phyloP scores from a whole-genome alignment of 306 rosid genomes.

The Cucumis sativus region Cucumber_9930_V3 NC_026655.2:5171501-5172000 shows the following conservation, averaged over 20 bases:
- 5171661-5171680: background rate
- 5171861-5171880: background rate
- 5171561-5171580: background rate
- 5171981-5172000: background rate
- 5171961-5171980: background rate
- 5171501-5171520: background rate
- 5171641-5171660: background rate
- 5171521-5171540: background rate
- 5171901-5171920: background rate
- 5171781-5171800: constrained; percentile 9
- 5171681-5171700: background rate
- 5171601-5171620: constrained; percentile 3
- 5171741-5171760: background rate
- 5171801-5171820: background rate
- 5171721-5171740: constrained; percentile 2
- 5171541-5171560: background rate
- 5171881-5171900: background rate
- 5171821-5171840: background rate
- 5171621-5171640: background rate
- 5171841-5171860: background rate
- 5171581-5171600: constrained; percentile 3
- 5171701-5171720: background rate
- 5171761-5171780: constrained; percentile 6
- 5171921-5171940: background rate
- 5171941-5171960: background rate